Evolutionary conservation across 2,329 filamentous ascomycete species (phyloP), one percentile per base, ranked within the genome.

Genomic region (Talaromyces marneffei): DNA sequence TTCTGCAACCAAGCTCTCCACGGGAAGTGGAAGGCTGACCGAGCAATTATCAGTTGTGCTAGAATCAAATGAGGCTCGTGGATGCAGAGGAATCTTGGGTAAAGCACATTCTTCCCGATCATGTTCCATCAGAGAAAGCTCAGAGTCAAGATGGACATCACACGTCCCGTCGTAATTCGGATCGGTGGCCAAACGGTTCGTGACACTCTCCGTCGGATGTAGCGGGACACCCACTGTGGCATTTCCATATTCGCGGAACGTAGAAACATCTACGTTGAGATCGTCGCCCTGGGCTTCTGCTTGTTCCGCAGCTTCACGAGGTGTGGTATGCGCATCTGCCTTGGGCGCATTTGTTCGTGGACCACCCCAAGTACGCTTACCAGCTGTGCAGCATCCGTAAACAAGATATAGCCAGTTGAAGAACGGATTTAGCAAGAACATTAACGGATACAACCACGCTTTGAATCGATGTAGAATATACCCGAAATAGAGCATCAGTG

Each of bases 351-450:
- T 93, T 1, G 91, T 92, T 69, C 93, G 85, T 10, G 93, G 94
- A 0, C 93, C 93, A 66, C 93, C 93, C 93, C 94, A 99, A 1
- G 93, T 97, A 66, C 93, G 84, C 73, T 96, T 91, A 20, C 92
- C 92, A 31, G 92, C 92, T 0, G 93, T 97, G 75, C 96, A 94
- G 67, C 96, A 95, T 48, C 92, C 92, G 74, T 97, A 96, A 2
- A 96, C 89, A 89, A 97, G 96, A 78, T 97, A 97, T 62, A 91
- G 85, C 93, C 93, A 97, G 76, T 97, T 97, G 82, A 97, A 92
- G 72, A 97, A 95, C 0, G 94, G 93, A 71, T 97, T 97, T 65
- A 97, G 75, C 52, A 96, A 78, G 72, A 97, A 97, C 92, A 97
- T 97, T 65, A 97, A 69, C 0, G 93, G 93, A 72, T 97, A 97